phyloP scores from a whole-genome alignment of 176 grass and related monocot species.

The Canna indica region DNA sequence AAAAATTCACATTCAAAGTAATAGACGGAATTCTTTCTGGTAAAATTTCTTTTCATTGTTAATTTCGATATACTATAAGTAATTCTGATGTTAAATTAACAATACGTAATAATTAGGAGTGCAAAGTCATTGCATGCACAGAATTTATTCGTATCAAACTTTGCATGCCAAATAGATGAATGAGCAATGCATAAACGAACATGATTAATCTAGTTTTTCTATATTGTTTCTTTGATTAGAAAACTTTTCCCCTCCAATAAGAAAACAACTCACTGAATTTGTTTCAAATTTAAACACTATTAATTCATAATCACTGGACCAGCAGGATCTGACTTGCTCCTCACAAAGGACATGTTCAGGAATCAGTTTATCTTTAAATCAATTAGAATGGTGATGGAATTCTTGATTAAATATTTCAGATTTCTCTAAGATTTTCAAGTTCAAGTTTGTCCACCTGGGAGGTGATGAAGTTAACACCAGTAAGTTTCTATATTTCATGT shows the following conservation, averaged over 20 bases:
- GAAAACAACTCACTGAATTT: neutral
- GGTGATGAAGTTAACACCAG: slow-evolving; percentile 89
- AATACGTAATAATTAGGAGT: too few relatives aligned
- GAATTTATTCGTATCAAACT: too few relatives aligned
- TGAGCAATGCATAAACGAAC: too few relatives aligned
- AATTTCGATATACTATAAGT: neutral
- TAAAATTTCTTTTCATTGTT: slow-evolving; percentile 15
- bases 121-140: too few relatives aligned
- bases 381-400: neutral
- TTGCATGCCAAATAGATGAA: too few relatives aligned
- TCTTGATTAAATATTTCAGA: slow-evolving; percentile 41
- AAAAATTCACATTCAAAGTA: slow-evolving; percentile 73
- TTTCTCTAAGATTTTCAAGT: slow-evolving; percentile 94
- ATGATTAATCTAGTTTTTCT: too few relatives aligned
- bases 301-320: too few relatives aligned
- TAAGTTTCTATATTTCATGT: slow-evolving; percentile 27
- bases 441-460: slow-evolving; percentile 83
- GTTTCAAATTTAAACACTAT: too few relatives aligned
- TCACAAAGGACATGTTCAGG: neutral
- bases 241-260: too few relatives aligned
- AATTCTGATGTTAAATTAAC: too few relatives aligned
- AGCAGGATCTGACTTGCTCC: neutral
- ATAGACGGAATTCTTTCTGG: slow-evolving; percentile 94
- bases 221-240: too few relatives aligned
- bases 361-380: neutral